Evolutionary conservation across 345 rosid genomes (phyloP).

Genomic region (Bretschneidera sinensis): DNA sequence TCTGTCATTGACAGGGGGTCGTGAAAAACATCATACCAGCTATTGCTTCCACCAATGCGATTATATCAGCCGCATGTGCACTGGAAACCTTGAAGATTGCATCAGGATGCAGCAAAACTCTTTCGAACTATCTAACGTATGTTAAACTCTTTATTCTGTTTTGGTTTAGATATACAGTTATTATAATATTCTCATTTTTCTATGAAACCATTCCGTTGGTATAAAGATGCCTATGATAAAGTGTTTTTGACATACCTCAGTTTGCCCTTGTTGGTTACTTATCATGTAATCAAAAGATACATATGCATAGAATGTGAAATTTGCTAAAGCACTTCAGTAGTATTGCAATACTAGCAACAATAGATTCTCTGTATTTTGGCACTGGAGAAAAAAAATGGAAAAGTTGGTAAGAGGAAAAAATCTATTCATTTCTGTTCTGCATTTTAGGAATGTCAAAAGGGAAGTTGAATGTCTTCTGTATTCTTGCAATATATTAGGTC

Average conservation of each 20-base stretch:
- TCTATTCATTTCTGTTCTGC: background rate
- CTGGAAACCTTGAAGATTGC: slow-evolving; percentile 93
- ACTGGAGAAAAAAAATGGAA: background rate
- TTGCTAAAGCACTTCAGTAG: background rate
- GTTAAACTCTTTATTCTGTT: slow-evolving; percentile 7
- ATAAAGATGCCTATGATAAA: no score
- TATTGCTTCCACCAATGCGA: slow-evolving; percentile 96
- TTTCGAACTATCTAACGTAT: slow-evolving; percentile 82
- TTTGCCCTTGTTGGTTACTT: no score
- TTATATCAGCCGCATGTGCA: slow-evolving; percentile 88
- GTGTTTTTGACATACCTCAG: no score
- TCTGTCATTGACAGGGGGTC: slow-evolving; percentile 56
- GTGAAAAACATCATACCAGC: slow-evolving; percentile 97
- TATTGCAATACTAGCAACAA: no score
- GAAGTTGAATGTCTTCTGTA: background rate
- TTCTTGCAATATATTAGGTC: no score
- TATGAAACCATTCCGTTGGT: background rate
- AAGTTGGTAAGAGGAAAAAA: background rate
- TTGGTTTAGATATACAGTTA: background rate
- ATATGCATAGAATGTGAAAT: no score
- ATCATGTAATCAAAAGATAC: no score
- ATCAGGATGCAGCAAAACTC: slow-evolving; percentile 93
- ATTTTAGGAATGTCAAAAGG: no score
- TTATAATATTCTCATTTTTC: background rate
- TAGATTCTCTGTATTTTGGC: no score